phyloP scores from a whole-genome alignment of 2,329 filamentous ascomycete species.

The Paraphaeosphaeria minitans region DNA sequence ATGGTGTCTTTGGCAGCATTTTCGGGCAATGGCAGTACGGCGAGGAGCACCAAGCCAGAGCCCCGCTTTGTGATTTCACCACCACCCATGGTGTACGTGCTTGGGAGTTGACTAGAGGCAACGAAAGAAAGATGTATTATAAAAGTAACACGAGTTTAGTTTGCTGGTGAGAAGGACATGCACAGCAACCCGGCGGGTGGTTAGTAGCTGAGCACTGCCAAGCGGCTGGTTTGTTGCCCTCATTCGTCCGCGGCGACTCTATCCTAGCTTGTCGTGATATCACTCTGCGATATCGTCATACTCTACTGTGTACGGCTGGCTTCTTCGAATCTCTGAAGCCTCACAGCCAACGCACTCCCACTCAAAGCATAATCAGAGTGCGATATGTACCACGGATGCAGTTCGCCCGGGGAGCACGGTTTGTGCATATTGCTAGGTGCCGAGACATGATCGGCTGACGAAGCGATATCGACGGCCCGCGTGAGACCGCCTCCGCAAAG shows the following conservation, averaged over 20 bases:
- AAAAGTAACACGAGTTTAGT: not conserved
- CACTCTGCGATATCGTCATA: conserved; percentile 1
- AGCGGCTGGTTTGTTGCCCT: not conserved
- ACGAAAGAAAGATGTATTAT: not conserved
- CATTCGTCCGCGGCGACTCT: not conserved
- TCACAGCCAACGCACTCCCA: not conserved
- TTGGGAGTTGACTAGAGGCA: not conserved
- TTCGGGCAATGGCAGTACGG: conserved; percentile 49
- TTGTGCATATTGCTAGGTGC: not conserved
- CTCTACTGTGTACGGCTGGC: not conserved
- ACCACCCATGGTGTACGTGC: conserved; percentile 51
- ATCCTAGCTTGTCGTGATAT: conserved; percentile 1
- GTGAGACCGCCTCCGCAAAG: no score
- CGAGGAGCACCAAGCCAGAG: conserved; percentile 47
- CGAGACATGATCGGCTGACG: not conserved
- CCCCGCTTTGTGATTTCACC: conserved; percentile 43
- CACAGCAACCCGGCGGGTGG: not conserved
- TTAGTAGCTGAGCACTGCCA: conserved; percentile 1
- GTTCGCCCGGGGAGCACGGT: not conserved
- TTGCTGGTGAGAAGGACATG: not conserved
- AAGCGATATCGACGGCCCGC: not conserved
- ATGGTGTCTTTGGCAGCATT: conserved; percentile 27
- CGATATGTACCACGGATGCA: not conserved
- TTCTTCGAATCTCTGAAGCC: not conserved
- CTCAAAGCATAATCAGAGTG: not conserved